Percentiles rank a stretch among this genome's conserved stretches.
These are phyloP conservation scores for Penicillium nucicola DNA, from an alignment of 495 filamentous ascomycete species.

Conservation along the genomic window DNA sequence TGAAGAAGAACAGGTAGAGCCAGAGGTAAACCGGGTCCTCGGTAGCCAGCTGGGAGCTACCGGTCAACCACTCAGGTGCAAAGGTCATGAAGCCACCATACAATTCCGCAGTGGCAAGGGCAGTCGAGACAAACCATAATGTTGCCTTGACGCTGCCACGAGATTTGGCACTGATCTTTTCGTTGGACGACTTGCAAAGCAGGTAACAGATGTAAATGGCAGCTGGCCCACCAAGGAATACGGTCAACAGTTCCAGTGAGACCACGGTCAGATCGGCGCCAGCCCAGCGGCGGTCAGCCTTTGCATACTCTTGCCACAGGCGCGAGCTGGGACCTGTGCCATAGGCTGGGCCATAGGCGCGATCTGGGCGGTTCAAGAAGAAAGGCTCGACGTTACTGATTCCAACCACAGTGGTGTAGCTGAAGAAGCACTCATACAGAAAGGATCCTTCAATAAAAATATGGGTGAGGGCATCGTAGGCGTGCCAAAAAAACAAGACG, in stretches of 20 bases:
- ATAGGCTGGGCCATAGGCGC: constrained; percentile 71
- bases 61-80: constrained; percentile 86
- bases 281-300: constrained; percentile 82
- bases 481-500: constrained; percentile 90
- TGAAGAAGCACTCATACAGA: constrained; percentile 90
- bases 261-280: constrained; percentile 75
- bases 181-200: constrained; percentile 38
- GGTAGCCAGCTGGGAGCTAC: constrained; percentile 70
- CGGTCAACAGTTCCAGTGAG: constrained; percentile 81
- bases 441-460: constrained; percentile 84
- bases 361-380: constrained; percentile 51
- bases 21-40: constrained; percentile 82
- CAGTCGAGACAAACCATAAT: constrained; percentile 65
- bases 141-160: constrained; percentile 47
- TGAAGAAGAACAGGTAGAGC: constrained; percentile 91
- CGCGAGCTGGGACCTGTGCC: constrained; percentile 60
- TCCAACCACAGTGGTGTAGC: constrained; percentile 48
- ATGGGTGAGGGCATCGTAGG: constrained; percentile 88
- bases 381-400: constrained; percentile 39
- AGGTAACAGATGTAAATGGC: constrained; percentile 69
- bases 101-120: constrained; percentile 87
- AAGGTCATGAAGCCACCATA: constrained; percentile 99
- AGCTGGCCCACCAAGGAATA: constrained; percentile 70
- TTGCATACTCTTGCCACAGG: constrained; percentile 91
- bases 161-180: constrained; percentile 10